Evolutionary conservation across 2,329 filamentous ascomycete species (phyloP), one percentile per base, ranked within the genome.

Genomic region (Diaporthe ilicicola): DNA sequence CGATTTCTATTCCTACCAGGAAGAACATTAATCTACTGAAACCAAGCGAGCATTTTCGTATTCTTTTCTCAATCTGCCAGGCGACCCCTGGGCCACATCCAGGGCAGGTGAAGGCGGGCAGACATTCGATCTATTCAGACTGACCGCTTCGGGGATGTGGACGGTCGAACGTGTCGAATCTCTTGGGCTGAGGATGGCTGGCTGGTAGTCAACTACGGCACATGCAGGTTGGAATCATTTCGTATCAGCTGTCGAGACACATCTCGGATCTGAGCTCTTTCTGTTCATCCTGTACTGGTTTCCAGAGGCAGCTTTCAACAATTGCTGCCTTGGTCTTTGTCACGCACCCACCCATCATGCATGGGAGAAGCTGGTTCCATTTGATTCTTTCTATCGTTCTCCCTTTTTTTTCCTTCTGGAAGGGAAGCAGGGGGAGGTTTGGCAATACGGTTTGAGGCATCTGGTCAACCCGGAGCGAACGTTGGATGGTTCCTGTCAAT

Each of bases 1-100:
- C 61, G 19, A 34, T 67, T 50, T 56, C 29, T 39, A 27, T 64
- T 50, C 51, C 46, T 65, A 65, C 15, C 56, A 69, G 37, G 70
- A 44, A 29, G n/a, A 65, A 44, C 44, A 50, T 50, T 64, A 64
- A 64, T 64, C 37, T 27, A 64, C 44, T 37, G n/a, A 42, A 48
- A 42, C 59, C 44, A 64, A 64, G 59, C 59, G 29, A 50, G n/a
- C 44, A 50, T 64, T 27, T 27, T 64, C 59, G 13, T 37, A 17
- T 64, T 50, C 44, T 37, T 37, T 55, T 24, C n/a, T 27, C 17
- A 7, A 5, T 29, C 54, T 27, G 17, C 22, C 13, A 13, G 34
- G 9, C 19, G 15, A 22, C 9, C 8, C n/a, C n/a, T 19, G 44
- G n/a, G 12, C 29, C 13, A n/a, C 22, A 8, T 17, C 3, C n/a